Percentiles rank a stretch among this genome's conserved stretches.
Conservation (phyloP, 2,329 filamentous ascomycete genomes). For the Trichophyton verrucosum region DNA sequence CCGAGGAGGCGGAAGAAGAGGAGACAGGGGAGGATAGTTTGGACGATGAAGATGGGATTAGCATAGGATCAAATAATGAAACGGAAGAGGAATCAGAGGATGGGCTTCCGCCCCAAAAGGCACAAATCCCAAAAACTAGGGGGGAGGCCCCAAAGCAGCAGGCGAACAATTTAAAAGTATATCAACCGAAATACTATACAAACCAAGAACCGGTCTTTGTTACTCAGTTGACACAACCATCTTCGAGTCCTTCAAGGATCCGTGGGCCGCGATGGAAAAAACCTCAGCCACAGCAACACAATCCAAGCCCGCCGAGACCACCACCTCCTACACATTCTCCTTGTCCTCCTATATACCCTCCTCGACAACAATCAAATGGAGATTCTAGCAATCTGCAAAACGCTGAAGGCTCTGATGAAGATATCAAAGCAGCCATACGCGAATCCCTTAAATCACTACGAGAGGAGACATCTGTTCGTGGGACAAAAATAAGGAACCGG, state of each 20-base stretch:
- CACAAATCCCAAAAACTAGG: neutral
- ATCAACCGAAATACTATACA: conserved; percentile 30
- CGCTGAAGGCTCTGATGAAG: conserved; percentile 19
- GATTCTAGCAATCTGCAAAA: conserved; percentile 3
- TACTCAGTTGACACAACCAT: conserved; percentile 36
- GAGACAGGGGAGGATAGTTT: neutral
- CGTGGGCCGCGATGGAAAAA: conserved; percentile 41
- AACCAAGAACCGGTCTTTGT: conserved; percentile 35
- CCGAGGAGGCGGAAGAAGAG: neutral
- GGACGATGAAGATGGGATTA: neutral
- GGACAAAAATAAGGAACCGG: neutral
- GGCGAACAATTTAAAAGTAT: conserved; percentile 17
- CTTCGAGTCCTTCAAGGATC: conserved; percentile 40
- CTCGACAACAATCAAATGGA: neutral
- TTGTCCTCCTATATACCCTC: neutral
- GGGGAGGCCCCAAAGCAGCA: neutral
- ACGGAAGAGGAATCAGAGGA: neutral
- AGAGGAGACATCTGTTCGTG: conserved; percentile 13
- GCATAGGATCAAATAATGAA: neutral
- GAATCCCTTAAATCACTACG: conserved; percentile 29
- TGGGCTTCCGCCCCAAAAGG: neutral
- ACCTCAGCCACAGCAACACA: conserved; percentile 18
- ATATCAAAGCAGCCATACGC: conserved; percentile 26
- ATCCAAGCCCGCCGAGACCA: neutral
- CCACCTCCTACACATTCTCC: neutral